Conservation (phyloP, 1,139 yeast genomes). For the Blastobotrys capitulatus region DNA sequence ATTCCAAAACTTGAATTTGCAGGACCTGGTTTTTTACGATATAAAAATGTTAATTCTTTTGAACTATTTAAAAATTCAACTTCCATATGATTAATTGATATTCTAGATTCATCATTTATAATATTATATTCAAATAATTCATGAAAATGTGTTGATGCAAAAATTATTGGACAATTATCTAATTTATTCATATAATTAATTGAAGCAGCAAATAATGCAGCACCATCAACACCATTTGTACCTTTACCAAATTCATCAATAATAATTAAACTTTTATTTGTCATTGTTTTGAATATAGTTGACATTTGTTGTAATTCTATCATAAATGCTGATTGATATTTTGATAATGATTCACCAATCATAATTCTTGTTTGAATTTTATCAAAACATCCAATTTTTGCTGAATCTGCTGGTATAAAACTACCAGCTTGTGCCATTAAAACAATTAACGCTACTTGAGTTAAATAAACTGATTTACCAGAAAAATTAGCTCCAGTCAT, state of each 20-base stretch:
- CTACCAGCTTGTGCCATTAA: conserved; percentile 93
- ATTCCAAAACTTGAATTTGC: conserved; percentile 98
- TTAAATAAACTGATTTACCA: conserved; percentile 87
- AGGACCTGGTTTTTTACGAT: conserved; percentile 77
- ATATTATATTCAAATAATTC: conserved; percentile 66
- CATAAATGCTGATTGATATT: conserved; percentile 92
- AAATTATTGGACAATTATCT: conserved; percentile 82
- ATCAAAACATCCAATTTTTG: conserved; percentile 75
- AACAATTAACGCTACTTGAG: conserved; percentile 92
- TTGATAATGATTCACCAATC: conserved; percentile 94
- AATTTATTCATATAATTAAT: conserved; percentile 88
- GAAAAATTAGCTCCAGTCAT: conserved; percentile 98
- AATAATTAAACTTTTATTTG: conserved; percentile 75
- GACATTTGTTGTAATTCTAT: conserved; percentile 93
- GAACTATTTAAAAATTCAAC: conserved; percentile 57
- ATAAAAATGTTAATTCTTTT: conserved; percentile 80
- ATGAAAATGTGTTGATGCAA: conserved; percentile 88
- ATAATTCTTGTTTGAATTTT: conserved; percentile 94
- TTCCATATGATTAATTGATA: conserved; percentile 81
- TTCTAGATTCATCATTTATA: conserved; percentile 60
- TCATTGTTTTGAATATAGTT: conserved; percentile 76
- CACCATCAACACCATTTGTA: conserved; percentile 95
- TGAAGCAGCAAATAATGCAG: conserved; percentile 94
- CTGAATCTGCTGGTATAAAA: conserved; percentile 72
- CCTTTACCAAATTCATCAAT: conserved; percentile 96